These are phyloP conservation scores for Ehretia macrophylla DNA, from an alignment of 257 asterid genomes.

Conservation along the genomic window DNA sequence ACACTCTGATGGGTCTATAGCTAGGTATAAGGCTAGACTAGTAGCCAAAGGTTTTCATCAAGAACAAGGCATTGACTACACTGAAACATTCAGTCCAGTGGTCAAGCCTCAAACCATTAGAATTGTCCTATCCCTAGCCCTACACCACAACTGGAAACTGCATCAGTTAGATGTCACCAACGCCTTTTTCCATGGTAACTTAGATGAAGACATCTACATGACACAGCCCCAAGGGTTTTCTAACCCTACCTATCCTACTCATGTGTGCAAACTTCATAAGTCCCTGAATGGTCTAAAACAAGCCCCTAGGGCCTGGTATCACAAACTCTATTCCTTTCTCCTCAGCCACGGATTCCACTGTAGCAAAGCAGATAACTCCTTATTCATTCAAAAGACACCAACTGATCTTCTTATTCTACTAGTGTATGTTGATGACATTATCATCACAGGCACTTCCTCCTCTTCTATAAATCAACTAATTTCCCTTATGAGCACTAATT, in stretches of 20 bases:
- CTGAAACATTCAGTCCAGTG: background rate
- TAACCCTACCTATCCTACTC: background rate
- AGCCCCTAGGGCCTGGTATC: conserved; percentile 2
- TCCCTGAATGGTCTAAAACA: conserved; percentile 2
- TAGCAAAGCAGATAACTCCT: background rate
- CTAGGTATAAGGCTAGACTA: background rate
- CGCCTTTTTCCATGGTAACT: background rate
- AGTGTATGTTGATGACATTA: conserved; percentile 6
- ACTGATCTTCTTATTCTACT: background rate
- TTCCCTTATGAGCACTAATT: background rate
- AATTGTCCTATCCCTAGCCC: background rate
- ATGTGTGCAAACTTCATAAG: background rate
- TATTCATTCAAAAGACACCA: background rate
- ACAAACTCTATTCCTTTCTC: background rate
- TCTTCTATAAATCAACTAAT: background rate
- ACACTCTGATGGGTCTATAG: background rate
- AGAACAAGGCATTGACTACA: background rate
- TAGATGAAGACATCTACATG: conserved; percentile 1
- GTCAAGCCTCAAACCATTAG: background rate
- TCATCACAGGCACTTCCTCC: conserved; percentile 1
- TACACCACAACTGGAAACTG: background rate
- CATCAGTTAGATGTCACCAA: background rate
- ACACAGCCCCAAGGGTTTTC: background rate
- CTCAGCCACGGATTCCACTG: background rate
- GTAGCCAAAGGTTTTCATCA: conserved; percentile 2